Conservation (phyloP, 1,284 basidiomycete genomes). For the Hemileia vastatrix region DNA sequence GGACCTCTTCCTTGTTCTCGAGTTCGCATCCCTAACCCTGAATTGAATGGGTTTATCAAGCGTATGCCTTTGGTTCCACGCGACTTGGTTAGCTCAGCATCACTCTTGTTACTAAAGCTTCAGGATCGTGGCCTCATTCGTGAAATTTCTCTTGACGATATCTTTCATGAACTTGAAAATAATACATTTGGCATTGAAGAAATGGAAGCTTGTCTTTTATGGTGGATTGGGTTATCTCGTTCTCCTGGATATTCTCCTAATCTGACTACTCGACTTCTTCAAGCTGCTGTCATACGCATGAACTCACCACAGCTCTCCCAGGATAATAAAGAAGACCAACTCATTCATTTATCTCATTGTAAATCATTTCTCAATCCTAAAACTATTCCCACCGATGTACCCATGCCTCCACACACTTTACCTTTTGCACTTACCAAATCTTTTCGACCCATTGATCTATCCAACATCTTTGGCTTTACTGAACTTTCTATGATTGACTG, state of each 20-base stretch:
- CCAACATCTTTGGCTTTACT: conserved; percentile 55
- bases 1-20: conserved; percentile 64
- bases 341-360: too few relatives aligned
- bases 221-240: conserved; percentile 67
- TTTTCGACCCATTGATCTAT: conserved; percentile 49
- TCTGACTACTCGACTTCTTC: too few relatives aligned
- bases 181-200: conserved; percentile 66
- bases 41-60: conserved; percentile 68
- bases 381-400: conserved; percentile 69
- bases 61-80: conserved; percentile 66
- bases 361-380: conserved; percentile 65
- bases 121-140: conserved; percentile 62
- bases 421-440: conserved; percentile 57
- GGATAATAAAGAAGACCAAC: too few relatives aligned
- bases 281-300: too few relatives aligned
- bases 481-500: conserved; percentile 71
- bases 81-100: conserved; percentile 57
- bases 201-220: conserved; percentile 70
- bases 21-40: conserved; percentile 67
- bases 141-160: conserved; percentile 74
- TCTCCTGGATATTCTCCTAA: conserved; percentile 46
- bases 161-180: conserved; percentile 65
- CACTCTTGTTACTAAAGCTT: conserved; percentile 58
- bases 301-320: too few relatives aligned
- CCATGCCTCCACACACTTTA: conserved; percentile 66